Conservation (phyloP, 306 rosid genomes). For the Corylus heterophylla region DNA sequence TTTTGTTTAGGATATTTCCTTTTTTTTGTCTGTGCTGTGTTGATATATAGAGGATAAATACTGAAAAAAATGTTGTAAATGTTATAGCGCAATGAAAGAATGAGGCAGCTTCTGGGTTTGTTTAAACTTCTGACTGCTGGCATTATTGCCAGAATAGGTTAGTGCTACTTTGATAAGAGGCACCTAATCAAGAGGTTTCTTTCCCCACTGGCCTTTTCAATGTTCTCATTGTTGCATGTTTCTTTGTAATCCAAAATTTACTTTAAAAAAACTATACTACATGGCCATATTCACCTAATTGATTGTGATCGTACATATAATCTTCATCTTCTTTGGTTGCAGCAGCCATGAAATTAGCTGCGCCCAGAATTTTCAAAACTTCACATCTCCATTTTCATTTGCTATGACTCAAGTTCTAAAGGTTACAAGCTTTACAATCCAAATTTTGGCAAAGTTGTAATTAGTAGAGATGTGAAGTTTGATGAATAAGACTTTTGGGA, state of each 20-base stretch:
- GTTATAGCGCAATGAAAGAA: background rate
- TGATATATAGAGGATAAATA: background rate
- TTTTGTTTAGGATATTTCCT: background rate
- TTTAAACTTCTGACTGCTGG: background rate
- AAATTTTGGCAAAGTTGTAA: too few relatives aligned
- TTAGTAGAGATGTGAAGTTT: too few relatives aligned
- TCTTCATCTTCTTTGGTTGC: slow-evolving; percentile 22
- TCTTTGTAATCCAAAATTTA: background rate
- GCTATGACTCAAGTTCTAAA: too few relatives aligned
- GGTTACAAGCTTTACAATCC: too few relatives aligned
- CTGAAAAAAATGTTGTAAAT: background rate
- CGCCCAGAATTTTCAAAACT: background rate
- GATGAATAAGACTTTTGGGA: too few relatives aligned
- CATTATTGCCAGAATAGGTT: background rate
- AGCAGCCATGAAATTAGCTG: slow-evolving; percentile 4
- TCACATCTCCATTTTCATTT: too few relatives aligned
- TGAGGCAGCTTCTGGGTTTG: background rate
- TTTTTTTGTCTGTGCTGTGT: background rate
- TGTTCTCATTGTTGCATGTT: slow-evolving; percentile 6
- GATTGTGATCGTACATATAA: background rate
- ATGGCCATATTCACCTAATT: background rate
- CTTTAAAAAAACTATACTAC: background rate
- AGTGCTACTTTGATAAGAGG: background rate
- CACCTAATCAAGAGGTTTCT: background rate
- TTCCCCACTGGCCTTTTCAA: slow-evolving; percentile 6